These are phyloP conservation scores for Penicillium sp. DNA, from an alignment of 2,329 filamentous ascomycete genomes.

Conservation along the genomic window DNA sequence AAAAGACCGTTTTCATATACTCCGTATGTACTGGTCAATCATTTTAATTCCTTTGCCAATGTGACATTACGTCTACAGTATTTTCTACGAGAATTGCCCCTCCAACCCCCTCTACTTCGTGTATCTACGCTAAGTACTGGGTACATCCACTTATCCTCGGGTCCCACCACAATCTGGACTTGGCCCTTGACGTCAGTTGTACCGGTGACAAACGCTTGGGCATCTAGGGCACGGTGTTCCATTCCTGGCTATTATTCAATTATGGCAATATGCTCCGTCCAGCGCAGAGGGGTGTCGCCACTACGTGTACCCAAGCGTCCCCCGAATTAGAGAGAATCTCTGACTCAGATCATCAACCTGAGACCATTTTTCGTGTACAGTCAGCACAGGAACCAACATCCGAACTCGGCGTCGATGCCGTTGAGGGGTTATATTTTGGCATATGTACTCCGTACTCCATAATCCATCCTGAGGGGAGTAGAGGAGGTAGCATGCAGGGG, in stretches of 20 bases:
- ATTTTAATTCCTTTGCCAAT: not conserved
- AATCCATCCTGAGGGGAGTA: not conserved
- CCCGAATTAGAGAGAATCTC: not conserved
- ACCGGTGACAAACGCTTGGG: constrained; percentile 3
- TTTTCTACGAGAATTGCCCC: not conserved
- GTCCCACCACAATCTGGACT: constrained; percentile 11
- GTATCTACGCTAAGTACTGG: not conserved
- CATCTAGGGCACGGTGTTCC: not conserved
- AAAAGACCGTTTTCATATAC: no score
- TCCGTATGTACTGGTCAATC: not conserved
- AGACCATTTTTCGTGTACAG: not conserved
- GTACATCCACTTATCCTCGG: constrained; percentile 10
- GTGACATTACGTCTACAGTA: not conserved
- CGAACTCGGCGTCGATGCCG: not conserved
- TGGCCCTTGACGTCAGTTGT: constrained; percentile 9
- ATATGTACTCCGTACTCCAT: no score
- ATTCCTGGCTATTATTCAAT: not conserved
- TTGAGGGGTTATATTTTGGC: constrained; percentile 1
- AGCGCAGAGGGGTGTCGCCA: not conserved
- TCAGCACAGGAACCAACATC: not conserved
- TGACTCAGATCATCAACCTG: constrained; percentile 4
- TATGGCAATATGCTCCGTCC: not conserved
- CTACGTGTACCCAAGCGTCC: not conserved
- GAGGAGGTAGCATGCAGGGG: constrained; percentile 1
- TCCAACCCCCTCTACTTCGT: not conserved